Percentiles rank a stretch among this genome's conserved stretches.
These are phyloP conservation scores for Eragrostis curvula DNA, from an alignment of 176 grass and related monocot species.

Conservation along the genomic window DNA sequence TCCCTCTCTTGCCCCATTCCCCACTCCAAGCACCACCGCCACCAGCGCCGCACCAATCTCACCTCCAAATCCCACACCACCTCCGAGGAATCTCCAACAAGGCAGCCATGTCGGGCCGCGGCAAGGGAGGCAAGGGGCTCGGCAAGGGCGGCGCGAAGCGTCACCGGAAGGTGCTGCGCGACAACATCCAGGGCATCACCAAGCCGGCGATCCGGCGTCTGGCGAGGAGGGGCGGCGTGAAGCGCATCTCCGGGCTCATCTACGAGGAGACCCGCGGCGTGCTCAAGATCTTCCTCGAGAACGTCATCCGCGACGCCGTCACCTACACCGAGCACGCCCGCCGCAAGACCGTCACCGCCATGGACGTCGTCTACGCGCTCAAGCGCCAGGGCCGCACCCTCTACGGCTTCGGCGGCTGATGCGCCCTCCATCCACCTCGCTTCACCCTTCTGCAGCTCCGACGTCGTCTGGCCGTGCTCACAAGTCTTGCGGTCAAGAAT, in stretches of 20 bases:
- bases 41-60: neutral
- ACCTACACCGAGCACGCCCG: slow-evolving; percentile 87
- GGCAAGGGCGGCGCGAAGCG: slow-evolving; percentile 56
- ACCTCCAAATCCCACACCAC: neutral
- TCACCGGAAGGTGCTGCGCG: slow-evolving; percentile 50
- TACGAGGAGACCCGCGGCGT: slow-evolving; percentile 92
- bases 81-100: neutral
- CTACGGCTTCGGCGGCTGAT: slow-evolving; percentile 67
- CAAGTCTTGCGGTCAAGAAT: slow-evolving; percentile 41
- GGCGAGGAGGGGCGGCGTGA: slow-evolving; percentile 61
- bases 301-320: slow-evolving; percentile 85
- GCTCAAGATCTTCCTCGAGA: slow-evolving; percentile 97
- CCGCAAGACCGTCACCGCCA: slow-evolving; percentile 89
- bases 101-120: slow-evolving; percentile 41
- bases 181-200: slow-evolving; percentile 68
- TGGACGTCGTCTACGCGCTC: slow-evolving; percentile 88
- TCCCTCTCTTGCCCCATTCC: neutral
- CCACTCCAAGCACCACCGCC: neutral
- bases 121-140: slow-evolving; percentile 55
- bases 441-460: neutral
- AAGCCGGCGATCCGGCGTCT: slow-evolving; percentile 56
- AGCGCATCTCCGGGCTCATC: slow-evolving; percentile 86
- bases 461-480: neutral
- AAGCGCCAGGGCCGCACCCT: slow-evolving; percentile 91
- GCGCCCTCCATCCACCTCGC: too few relatives aligned